These are phyloP conservation scores for Tilletia setariae DNA, from an alignment of 1,284 basidiomycete genomes.

Conservation along the genomic window DNA sequence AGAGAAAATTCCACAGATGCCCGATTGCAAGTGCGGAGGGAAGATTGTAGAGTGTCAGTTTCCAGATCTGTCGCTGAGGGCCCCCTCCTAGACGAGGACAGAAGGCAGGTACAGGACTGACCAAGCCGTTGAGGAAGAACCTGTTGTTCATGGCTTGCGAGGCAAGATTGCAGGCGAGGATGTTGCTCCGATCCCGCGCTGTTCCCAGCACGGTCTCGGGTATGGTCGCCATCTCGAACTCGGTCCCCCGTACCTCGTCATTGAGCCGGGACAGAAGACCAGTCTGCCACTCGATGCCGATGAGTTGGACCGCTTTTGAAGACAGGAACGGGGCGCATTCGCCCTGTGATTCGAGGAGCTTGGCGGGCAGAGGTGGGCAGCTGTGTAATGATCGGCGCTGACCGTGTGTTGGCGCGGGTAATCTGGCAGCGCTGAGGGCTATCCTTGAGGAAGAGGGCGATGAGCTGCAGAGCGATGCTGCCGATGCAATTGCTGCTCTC, in stretches of 20 bases:
- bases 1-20: too few species aligned
- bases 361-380: conserved; percentile 33
- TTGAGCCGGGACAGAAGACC: conserved; percentile 49
- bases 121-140: conserved; percentile 84
- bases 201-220: conserved; percentile 73
- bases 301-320: conserved; percentile 35
- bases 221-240: conserved; percentile 64
- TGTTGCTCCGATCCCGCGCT: conserved; percentile 64
- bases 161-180: conserved; percentile 84
- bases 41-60: too few species aligned
- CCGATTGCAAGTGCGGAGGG: too few species aligned
- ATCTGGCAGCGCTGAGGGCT: neutral
- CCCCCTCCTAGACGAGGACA: too few species aligned
- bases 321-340: conserved; percentile 45
- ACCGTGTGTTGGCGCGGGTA: neutral
- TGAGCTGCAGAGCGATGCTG: neutral
- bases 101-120: too few species aligned
- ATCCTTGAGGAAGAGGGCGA: neutral
- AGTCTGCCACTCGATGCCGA: conserved; percentile 46
- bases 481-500: neutral
- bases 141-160: conserved; percentile 89
- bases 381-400: neutral
- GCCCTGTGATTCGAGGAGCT: conserved; percentile 31
- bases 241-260: conserved; percentile 58
- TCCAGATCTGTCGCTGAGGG: too few species aligned